These are phyloP conservation scores for Epichloe sylvatica DNA, from an alignment of 2,329 filamentous ascomycete genomes.

Conservation along the genomic window DNA sequence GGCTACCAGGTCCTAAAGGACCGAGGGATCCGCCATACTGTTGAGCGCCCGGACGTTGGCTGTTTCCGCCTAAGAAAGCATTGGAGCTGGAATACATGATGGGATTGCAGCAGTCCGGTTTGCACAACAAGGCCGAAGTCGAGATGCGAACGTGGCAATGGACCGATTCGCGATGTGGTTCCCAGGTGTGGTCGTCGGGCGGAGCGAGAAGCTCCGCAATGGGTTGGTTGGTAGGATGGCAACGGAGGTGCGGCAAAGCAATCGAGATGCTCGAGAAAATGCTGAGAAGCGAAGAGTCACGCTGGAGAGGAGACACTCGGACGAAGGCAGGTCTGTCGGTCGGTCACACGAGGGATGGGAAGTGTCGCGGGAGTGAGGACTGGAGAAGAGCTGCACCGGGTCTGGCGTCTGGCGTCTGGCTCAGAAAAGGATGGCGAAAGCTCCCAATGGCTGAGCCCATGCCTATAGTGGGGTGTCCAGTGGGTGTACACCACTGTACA, in stretches of 20 bases:
- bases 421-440: conserved; percentile 7
- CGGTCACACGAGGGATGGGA: not conserved
- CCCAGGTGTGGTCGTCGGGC: not conserved
- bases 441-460: not conserved
- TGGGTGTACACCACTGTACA: too few species aligned
- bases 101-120: conserved; percentile 1
- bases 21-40: conserved; percentile 25
- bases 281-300: not conserved
- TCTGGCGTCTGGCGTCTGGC: not conserved
- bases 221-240: not conserved
- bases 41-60: conserved; percentile 54
- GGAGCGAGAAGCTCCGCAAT: conserved; percentile 4
- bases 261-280: not conserved
- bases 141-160: not conserved
- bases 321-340: not conserved
- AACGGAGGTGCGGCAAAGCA: conserved; percentile 2
- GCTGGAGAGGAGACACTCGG: not conserved
- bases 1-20: conserved; percentile 38
- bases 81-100: conserved; percentile 84
- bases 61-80: conserved; percentile 68
- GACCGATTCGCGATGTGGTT: not conserved
- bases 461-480: too few species aligned
- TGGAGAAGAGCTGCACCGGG: not conserved
- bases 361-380: not conserved
- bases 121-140: not conserved